These are phyloP conservation scores for Aspergillus sp. DNA, from an alignment of 2,329 filamentous ascomycete genomes.

Conservation along the genomic window DNA sequence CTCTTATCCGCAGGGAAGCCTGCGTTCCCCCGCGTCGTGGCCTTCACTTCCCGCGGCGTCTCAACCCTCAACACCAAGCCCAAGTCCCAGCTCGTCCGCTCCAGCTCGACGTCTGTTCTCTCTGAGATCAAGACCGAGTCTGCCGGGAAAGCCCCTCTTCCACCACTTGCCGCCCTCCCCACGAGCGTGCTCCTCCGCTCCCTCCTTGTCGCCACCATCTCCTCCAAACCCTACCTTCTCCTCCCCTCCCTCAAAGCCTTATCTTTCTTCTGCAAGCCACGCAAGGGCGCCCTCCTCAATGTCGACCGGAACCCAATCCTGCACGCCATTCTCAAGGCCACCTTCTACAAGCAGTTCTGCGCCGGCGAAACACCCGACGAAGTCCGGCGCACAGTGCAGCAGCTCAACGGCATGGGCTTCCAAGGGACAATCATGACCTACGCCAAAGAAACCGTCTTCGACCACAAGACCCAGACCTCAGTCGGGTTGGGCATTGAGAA, in stretches of 20 bases:
- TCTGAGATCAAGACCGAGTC: slow-evolving; percentile 10
- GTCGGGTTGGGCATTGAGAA: slow-evolving; percentile 9
- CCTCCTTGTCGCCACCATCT: slow-evolving; percentile 48
- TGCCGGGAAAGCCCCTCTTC: background rate
- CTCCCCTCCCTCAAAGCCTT: slow-evolving; percentile 68
- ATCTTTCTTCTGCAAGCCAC: slow-evolving; percentile 62
- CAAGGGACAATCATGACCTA: slow-evolving; percentile 82
- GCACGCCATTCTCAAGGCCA: slow-evolving; percentile 63
- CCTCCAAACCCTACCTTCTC: slow-evolving; percentile 59
- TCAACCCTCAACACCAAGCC: background rate
- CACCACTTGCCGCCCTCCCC: slow-evolving; percentile 32
- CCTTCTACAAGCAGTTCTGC: slow-evolving; percentile 83
- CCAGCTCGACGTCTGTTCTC: slow-evolving; percentile 19
- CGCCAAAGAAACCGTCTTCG: slow-evolving; percentile 74
- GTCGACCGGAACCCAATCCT: slow-evolving; percentile 75
- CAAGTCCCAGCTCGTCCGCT: slow-evolving; percentile 10
- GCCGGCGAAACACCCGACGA: slow-evolving; percentile 73
- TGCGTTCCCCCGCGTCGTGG: background rate
- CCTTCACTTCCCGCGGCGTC: background rate
- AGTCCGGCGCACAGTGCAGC: slow-evolving; percentile 62
- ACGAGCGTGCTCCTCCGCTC: slow-evolving; percentile 41
- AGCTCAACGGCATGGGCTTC: slow-evolving; percentile 73
- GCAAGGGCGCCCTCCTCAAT: slow-evolving; percentile 55
- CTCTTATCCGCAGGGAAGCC: background rate
- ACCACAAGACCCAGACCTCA: slow-evolving; percentile 59